phyloP scores from a whole-genome alignment of 257 asterid genomes.

The Solanum chilense region DNA sequence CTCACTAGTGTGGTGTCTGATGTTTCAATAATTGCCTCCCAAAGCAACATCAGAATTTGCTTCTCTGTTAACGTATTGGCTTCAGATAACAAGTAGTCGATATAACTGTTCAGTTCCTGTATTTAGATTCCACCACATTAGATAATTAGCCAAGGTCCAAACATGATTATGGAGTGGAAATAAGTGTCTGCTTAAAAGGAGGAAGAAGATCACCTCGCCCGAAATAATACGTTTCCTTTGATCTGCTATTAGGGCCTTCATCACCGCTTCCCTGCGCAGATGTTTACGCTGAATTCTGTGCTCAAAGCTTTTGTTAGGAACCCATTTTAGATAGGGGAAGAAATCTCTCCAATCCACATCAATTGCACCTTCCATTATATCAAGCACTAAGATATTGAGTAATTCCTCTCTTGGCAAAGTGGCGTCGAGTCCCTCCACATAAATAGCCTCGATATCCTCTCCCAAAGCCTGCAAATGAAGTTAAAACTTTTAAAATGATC shows the following conservation, averaged over 20 bases:
- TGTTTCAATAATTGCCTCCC: constrained; percentile 87
- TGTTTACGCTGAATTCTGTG: constrained; percentile 31
- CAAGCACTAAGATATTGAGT: constrained; percentile 47
- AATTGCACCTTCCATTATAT: constrained; percentile 77
- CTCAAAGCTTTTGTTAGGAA: constrained; percentile 62
- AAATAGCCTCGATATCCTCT: constrained; percentile 43
- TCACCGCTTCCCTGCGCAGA: constrained; percentile 40
- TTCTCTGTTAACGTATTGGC: constrained; percentile 51
- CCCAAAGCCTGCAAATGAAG: constrained; percentile 46
- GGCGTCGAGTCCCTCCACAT: constrained; percentile 48
- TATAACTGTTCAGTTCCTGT: constrained; percentile 56
- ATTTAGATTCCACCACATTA: not conserved
- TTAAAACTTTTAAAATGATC: not conserved
- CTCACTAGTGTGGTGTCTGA: constrained; percentile 69
- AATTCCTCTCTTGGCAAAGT: constrained; percentile 41
- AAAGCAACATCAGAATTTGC: constrained; percentile 50
- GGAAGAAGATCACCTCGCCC: constrained; percentile 38
- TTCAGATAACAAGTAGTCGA: constrained; percentile 55
- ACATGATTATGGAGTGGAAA: not conserved
- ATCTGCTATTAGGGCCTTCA: constrained; percentile 50
- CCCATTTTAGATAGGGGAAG: constrained; percentile 75
- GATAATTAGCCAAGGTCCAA: not conserved
- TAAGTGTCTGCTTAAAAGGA: not conserved
- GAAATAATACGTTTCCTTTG: constrained; percentile 50
- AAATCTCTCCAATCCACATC: constrained; percentile 99